Percentiles rank a stretch among this genome's conserved stretches.
These are phyloP conservation scores for Rostrohypoxylon terebratum DNA, from an alignment of 495 filamentous ascomycete species.

Conservation along the genomic window DNA sequence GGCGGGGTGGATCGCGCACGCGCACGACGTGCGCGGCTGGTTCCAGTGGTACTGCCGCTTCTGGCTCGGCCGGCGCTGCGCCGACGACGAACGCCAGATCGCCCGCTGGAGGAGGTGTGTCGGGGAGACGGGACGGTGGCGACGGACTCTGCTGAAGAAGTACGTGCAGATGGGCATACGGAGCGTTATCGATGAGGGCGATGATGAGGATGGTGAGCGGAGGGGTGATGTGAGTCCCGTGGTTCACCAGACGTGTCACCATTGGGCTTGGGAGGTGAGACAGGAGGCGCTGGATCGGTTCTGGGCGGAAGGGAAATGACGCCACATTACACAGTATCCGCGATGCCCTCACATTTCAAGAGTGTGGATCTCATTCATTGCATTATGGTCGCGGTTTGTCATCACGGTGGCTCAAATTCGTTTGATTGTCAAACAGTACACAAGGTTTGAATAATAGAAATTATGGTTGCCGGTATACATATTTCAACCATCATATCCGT, in stretches of 20 bases:
- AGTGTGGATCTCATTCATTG: neutral
- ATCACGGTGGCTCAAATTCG: neutral
- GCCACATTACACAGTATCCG: neutral
- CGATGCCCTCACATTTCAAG: neutral
- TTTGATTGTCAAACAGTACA: neutral
- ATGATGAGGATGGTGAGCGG: slow-evolving; percentile 51
- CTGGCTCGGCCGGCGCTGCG: slow-evolving; percentile 60
- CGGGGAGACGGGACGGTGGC: slow-evolving; percentile 60
- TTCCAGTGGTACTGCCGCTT: slow-evolving; percentile 66
- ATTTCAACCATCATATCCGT: slow-evolving; percentile 41
- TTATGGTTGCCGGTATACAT: neutral
- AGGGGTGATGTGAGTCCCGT: slow-evolving; percentile 62
- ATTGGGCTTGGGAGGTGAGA: slow-evolving; percentile 62
- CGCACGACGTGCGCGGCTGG: slow-evolving; percentile 61
- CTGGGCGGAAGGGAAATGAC: slow-evolving; percentile 51
- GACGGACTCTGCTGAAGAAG: slow-evolving; percentile 58
- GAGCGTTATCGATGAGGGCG: slow-evolving; percentile 60
- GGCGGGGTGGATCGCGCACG: slow-evolving; percentile 61
- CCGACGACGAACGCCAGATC: slow-evolving; percentile 63
- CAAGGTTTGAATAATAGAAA: neutral
- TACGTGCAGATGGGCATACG: slow-evolving; percentile 57
- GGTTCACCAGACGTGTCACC: slow-evolving; percentile 63
- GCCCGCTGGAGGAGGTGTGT: slow-evolving; percentile 61
- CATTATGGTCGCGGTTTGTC: neutral
- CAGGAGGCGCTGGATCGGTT: slow-evolving; percentile 59